Conservation (phyloP, 495 filamentous ascomycete species). For the Cercophora sp. region DNA sequence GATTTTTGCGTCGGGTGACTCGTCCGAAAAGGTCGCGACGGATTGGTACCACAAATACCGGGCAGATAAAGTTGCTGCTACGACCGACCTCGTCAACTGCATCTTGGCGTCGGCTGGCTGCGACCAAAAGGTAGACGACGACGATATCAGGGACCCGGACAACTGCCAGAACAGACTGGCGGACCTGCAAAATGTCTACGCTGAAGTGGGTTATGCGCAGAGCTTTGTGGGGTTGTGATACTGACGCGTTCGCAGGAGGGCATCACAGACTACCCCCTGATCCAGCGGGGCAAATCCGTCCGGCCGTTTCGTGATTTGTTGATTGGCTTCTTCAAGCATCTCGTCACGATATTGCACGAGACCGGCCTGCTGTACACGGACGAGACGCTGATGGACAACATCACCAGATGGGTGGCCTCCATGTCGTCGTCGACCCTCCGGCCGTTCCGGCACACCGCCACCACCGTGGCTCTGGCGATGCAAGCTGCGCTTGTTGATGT, state of each 20-base stretch:
- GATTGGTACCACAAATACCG: constrained; percentile 76
- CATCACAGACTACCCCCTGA: constrained; percentile 88
- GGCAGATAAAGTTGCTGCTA: constrained; percentile 58
- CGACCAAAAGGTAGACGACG: constrained; percentile 62
- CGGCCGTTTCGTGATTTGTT: constrained; percentile 70
- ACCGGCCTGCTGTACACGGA: constrained; percentile 73
- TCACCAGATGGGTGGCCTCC: constrained; percentile 76
- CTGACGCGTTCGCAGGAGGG: constrained; percentile 50
- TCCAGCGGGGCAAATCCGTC: constrained; percentile 68
- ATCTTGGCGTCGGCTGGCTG: constrained; percentile 80
- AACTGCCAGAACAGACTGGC: constrained; percentile 61
- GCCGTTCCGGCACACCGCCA: constrained; percentile 90
- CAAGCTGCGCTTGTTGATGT: constrained; percentile 66
- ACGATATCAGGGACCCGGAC: constrained; percentile 85
- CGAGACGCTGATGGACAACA: constrained; percentile 70
- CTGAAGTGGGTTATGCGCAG: constrained; percentile 48
- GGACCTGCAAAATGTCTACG: constrained; percentile 78
- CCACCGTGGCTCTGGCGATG: constrained; percentile 72
- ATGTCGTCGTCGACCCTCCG: constrained; percentile 80
- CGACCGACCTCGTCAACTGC: constrained; percentile 85
- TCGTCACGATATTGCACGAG: constrained; percentile 71
- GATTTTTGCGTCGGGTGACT: constrained; percentile 69
- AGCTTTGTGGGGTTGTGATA: constrained; percentile 5
- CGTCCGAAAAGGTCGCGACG: constrained; percentile 69
- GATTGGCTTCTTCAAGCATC: constrained; percentile 68